Conservation (phyloP, 1,139 yeast species). For the Arxiozyma heterogenica region DNA sequence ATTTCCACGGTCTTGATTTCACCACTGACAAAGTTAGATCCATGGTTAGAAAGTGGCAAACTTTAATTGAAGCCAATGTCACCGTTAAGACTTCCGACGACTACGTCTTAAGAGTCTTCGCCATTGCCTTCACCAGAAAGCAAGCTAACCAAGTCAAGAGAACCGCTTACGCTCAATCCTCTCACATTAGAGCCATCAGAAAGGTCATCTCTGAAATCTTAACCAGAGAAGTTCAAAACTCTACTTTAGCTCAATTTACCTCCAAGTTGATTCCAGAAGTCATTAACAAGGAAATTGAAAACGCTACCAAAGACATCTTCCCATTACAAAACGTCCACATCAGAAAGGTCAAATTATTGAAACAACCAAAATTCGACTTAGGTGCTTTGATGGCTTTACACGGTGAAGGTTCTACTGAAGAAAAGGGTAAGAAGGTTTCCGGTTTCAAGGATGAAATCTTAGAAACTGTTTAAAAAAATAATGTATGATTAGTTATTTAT, state of each 20-base stretch:
- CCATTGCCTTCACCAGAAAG: constrained; percentile 89
- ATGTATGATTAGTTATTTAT: constrained; percentile 1
- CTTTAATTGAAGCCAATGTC: constrained; percentile 83
- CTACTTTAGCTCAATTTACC: constrained; percentile 79
- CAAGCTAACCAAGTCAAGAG: constrained; percentile 83
- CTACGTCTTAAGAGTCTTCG: constrained; percentile 79
- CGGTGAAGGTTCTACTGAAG: constrained; percentile 79
- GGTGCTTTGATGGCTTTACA: constrained; percentile 83
- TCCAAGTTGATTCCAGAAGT: constrained; percentile 86
- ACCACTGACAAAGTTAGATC: constrained; percentile 86
- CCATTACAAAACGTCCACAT: constrained; percentile 88
- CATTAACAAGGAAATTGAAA: constrained; percentile 84
- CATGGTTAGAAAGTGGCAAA: constrained; percentile 89
- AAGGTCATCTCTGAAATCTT: constrained; percentile 78
- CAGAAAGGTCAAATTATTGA: constrained; percentile 84
- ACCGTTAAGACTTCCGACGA: constrained; percentile 89
- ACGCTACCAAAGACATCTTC: constrained; percentile 74
- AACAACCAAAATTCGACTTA: constrained; percentile 86
- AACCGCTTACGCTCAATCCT: constrained; percentile 84
- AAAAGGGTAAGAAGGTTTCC: constrained; percentile 84
- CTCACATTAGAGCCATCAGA: constrained; percentile 69
- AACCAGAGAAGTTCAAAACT: constrained; percentile 76
- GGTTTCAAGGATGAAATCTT: constrained; percentile 87
- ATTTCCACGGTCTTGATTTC: constrained; percentile 93
- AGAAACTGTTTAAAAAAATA: constrained; percentile 56